Conservation (phyloP, 1,284 basidiomycete species). For the Moesziomyces parantarcticus region DNA sequence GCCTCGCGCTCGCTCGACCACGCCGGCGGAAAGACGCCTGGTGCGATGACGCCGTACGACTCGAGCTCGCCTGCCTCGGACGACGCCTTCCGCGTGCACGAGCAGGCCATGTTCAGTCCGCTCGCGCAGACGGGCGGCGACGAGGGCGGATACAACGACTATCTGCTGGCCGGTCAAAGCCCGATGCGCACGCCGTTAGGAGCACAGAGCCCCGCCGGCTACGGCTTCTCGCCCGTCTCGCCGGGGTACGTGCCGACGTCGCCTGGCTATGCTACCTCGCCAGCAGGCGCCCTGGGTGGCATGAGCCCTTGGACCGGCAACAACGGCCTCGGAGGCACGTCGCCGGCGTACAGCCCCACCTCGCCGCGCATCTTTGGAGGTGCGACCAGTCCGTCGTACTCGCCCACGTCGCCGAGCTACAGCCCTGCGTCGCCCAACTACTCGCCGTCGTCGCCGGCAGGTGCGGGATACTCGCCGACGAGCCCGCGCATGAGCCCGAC, state of each 20-base stretch:
- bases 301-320: conserved; percentile 60
- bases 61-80: conserved; percentile 79
- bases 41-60: conserved; percentile 70
- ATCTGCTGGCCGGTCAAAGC: conserved; percentile 81
- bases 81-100: conserved; percentile 74
- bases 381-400: conserved; percentile 72
- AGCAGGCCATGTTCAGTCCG: conserved; percentile 92
- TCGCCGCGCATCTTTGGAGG: conserved; percentile 73
- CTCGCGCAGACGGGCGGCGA: conserved; percentile 88
- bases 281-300: conserved; percentile 76
- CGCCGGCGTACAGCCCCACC: conserved; percentile 72
- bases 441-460: conserved; percentile 59
- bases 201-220: conserved; percentile 62
- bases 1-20: conserved; percentile 53
- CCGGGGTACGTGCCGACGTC: conserved; percentile 62
- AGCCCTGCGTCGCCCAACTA: conserved; percentile 59
- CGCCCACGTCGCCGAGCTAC: conserved; percentile 72
- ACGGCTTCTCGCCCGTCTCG: conserved; percentile 63
- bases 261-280: conserved; percentile 64
- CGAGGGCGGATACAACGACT: conserved; percentile 76
- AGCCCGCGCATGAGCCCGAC: conserved; percentile 62
- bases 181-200: conserved; percentile 71
- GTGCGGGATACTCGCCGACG: conserved; percentile 62
- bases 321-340: conserved; percentile 75
- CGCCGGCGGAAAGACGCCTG: conserved; percentile 62